Evolutionary conservation across 306 rosid species (phyloP).

Genomic region (Arachis stenosperma): DNA sequence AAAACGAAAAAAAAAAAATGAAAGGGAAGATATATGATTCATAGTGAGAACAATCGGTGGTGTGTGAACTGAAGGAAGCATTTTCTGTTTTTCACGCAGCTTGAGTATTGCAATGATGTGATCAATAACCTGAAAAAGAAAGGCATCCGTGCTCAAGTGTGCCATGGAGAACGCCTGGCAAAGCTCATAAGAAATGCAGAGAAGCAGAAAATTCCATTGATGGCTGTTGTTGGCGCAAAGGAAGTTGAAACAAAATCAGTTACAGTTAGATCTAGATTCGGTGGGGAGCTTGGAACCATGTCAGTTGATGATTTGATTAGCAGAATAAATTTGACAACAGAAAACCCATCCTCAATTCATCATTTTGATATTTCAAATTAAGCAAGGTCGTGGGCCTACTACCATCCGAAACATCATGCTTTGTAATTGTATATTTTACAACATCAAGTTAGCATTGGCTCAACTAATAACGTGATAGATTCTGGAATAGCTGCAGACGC

Average conservation of each 20-base stretch:
- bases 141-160: conserved; percentile 78
- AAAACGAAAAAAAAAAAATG: conserved; percentile 12
- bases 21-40: conserved; percentile 3
- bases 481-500: neutral
- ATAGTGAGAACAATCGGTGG: neutral
- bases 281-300: conserved; percentile 87
- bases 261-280: conserved; percentile 84
- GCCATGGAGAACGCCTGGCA: conserved; percentile 89
- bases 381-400: neutral
- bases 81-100: conserved; percentile 52
- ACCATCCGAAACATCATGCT: conserved; percentile 1
- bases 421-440: conserved; percentile 33
- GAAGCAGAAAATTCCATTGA: conserved; percentile 84
- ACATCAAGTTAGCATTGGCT: neutral
- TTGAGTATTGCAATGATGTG: conserved; percentile 75
- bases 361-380: conserved; percentile 49
- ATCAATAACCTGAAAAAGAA: conserved; percentile 60
- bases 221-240: conserved; percentile 95
- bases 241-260: conserved; percentile 78
- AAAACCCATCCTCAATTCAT: conserved; percentile 51
- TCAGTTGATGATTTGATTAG: conserved; percentile 71
- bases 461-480: too few species aligned
- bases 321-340: conserved; percentile 62
- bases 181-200: conserved; percentile 96
- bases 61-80: too few species aligned